phyloP scores from a whole-genome alignment of 176 grass and related monocot genomes.

The Oryza meridionalis region DNA sequence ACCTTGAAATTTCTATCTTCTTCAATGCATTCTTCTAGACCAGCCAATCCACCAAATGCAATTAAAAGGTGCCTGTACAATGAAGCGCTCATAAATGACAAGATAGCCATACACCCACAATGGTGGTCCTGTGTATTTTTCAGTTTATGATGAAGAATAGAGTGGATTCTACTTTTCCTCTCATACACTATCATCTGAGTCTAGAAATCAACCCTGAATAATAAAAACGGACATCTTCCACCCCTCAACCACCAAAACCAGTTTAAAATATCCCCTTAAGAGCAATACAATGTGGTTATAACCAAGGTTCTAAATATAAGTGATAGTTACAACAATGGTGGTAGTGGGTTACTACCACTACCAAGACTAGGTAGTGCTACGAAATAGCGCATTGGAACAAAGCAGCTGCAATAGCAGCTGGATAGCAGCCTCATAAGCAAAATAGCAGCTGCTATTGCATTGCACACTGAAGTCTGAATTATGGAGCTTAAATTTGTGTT shows the following conservation, averaged over 20 bases:
- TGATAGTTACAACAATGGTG: not conserved
- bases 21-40: constrained; percentile 97
- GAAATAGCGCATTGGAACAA: not conserved
- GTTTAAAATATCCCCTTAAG: not conserved
- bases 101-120: not conserved
- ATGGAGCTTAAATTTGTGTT: not conserved
- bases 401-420: not conserved
- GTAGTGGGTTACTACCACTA: not conserved
- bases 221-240: not conserved
- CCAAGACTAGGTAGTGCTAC: not conserved
- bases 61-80: constrained; percentile 85
- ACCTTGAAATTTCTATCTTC: constrained; percentile 93
- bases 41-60: constrained; percentile 87
- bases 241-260: no score
- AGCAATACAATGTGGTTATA: not conserved
- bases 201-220: not conserved
- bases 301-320: not conserved
- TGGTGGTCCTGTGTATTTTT: not conserved
- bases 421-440: not conserved
- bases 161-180: not conserved
- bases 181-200: not conserved
- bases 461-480: not conserved
- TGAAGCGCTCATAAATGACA: constrained; percentile 21
- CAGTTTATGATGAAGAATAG: constrained; percentile 17
- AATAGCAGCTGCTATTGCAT: not conserved